Base-by-base conservation (phyloP, 352 stramenopile species). In the Phytopythium aichiense region DNA sequence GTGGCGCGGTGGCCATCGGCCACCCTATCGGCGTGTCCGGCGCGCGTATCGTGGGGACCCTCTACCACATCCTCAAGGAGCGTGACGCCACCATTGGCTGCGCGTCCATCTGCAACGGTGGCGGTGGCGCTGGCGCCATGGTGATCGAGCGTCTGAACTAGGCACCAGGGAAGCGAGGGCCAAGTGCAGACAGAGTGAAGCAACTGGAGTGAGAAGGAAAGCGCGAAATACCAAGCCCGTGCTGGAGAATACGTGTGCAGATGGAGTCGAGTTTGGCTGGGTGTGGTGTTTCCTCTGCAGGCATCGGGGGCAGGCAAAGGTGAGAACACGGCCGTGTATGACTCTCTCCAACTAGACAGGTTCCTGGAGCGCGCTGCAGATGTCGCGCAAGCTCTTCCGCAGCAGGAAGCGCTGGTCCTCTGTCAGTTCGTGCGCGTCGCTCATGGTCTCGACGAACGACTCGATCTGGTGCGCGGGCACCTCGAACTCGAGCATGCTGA, bases 101-200 rank as follows among this genome's bases (percentile, higher is more conserved):
- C 72, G 97, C 97, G 28, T 96, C 89, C 48, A 99, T 99, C 64
- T 99, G 97, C 75, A 99, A 99, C 76, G 98, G 98, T 35, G 98
- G 98, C 35, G 98, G 97, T 48, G 97, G 97, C 9, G 97, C 97
- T 25, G 97, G 92, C 48, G 97, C 97, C 6, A 95, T 99, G 68
- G 74, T 99, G 48, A 90, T 99, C 59, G 96, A 99, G 49, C 54
- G 54, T 18, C 54, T 60, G 35, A 33, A 60, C 43, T 53, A 35
- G 52, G 38, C 38, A 38, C 9, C 38, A 30, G 25, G 25, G 3
- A 30, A 30, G 25, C 25, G 25, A 30, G 40, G 2, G 15, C 40
- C 20, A 48, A 48, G 16, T 15, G 40, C 40, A 20, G 18, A 23
- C 40, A 20, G 18, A 23, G 18, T 11, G 20, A 23, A 11, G 18